Evolutionary conservation across 176 grass and related monocot species (phyloP), one percentile per base, ranked within the genome.

Genomic region (Zoysia japonica): DNA sequence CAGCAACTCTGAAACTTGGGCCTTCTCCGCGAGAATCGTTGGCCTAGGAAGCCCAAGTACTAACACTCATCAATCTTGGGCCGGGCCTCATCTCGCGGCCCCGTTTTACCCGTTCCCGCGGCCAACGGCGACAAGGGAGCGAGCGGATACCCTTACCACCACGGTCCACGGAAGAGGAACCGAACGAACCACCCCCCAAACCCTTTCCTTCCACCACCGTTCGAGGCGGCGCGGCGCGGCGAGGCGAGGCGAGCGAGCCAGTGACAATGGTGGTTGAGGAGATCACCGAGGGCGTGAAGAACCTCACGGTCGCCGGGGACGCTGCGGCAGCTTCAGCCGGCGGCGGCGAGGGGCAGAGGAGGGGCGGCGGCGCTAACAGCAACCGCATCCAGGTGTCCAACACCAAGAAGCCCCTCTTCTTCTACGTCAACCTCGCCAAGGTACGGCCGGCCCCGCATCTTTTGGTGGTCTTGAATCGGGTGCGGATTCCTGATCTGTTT

Each of bases 351-450:
- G 87, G 70, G 17, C 77, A 56, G 71, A 70, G 62, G 74, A 79
- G 83, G 77, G 81, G 10, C 28, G 71, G 38, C 38, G 9, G 74
- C 17, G 5, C 55, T 47, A 90, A 78, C 70, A 88, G 89, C 82
- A 97, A 97, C 75, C 87, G 94, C 72, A 91, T 93, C 89, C 94
- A 91, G 82, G 89, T 97, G 14, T 97, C 94, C 62, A 97, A 93
- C 62, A 97, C 91, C 9, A 97, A 97, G 82, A 97, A 93, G 64
- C 91, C 94, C 52, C 91, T 97, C 63, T 93, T 93, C 82, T 97
- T 97, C 80, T 97, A 97, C 16, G 94, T 97, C 84, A 97, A 97
- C 72, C 91, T 97, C 59, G 94, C 94, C 77, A 97, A 97, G 94
- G 94, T 93, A 78, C 68, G 52, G 3, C 1, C 0, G 2, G 16